Evolutionary conservation across 225 moss, liverwort and hornwort species (phyloP).

Genomic region (Marchantia paleacea): DNA sequence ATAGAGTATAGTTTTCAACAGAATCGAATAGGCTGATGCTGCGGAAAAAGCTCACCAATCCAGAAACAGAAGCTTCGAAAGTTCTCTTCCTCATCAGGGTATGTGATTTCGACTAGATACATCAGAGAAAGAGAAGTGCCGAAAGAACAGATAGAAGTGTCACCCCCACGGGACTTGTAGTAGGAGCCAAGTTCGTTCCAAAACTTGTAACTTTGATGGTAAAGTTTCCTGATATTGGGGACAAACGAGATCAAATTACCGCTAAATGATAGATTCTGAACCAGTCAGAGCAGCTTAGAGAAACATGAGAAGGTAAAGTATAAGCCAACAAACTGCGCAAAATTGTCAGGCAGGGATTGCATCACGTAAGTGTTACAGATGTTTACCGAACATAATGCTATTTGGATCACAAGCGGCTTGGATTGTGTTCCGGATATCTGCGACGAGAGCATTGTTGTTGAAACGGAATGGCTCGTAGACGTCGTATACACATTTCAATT

Average conservation of each 20-base stretch:
- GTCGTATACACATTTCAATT: conserved; percentile 10
- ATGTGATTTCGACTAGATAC: background rate
- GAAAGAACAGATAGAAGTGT: background rate
- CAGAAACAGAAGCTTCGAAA: background rate
- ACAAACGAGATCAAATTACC: background rate
- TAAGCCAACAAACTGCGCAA: background rate
- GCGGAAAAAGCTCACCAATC: background rate
- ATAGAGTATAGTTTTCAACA: too few species aligned
- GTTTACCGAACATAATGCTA: conserved; percentile 5
- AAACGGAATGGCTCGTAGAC: conserved; percentile 10
- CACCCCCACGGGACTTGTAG: background rate
- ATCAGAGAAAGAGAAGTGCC: background rate
- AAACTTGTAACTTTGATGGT: conserved; percentile 6
- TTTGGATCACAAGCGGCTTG: conserved; percentile 14
- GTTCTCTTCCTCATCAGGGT: background rate
- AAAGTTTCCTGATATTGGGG: conserved; percentile 1
- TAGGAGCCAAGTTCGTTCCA: conserved; percentile 5
- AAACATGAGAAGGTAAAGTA: background rate
- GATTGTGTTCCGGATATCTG: conserved; percentile 8
- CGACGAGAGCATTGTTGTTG: conserved; percentile 14
- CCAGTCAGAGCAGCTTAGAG: background rate
- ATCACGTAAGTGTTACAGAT: background rate
- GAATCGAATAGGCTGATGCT: background rate
- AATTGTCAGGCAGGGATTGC: background rate
- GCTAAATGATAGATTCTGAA: background rate